Percentiles rank a stretch among this genome's conserved stretches.
These are phyloP conservation scores for Lithohypha guttulata DNA, from an alignment of 2,329 filamentous ascomycete genomes.

Conservation along the genomic window DNA sequence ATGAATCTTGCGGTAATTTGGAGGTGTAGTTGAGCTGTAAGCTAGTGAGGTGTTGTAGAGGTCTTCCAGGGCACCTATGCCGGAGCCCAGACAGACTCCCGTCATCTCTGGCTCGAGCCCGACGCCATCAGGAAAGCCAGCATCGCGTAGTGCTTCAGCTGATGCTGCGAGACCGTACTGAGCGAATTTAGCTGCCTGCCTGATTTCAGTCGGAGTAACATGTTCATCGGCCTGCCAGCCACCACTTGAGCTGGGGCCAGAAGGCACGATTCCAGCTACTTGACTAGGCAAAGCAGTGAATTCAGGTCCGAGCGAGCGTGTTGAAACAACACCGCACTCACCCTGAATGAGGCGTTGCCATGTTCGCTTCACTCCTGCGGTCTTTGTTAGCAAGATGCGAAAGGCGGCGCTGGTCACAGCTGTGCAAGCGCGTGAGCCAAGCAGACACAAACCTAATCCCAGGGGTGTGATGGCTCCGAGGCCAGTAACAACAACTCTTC, in stretches of 20 bases:
- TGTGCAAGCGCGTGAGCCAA: constrained; percentile 6
- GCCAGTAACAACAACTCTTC: constrained; percentile 72
- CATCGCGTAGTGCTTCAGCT: constrained; percentile 74
- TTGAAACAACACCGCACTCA: constrained; percentile 68
- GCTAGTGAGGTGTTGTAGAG: constrained; percentile 73
- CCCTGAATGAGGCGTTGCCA: constrained; percentile 75
- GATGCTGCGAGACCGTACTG: constrained; percentile 85
- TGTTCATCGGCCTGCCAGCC: constrained; percentile 36
- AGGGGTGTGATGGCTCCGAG: constrained; percentile 74
- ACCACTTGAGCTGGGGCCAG: constrained; percentile 36
- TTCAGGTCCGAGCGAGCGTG: constrained; percentile 48
- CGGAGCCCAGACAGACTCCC: constrained; percentile 86
- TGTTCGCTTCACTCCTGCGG: constrained; percentile 54
- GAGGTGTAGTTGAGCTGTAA: constrained; percentile 49
- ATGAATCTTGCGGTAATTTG: constrained; percentile 70
- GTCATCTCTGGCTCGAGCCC: constrained; percentile 61
- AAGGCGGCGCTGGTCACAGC: not conserved
- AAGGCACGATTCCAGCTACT: constrained; percentile 72
- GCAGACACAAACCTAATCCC: constrained; percentile 51
- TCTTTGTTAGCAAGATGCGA: not conserved
- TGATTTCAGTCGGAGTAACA: constrained; percentile 42
- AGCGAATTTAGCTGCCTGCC: constrained; percentile 81
- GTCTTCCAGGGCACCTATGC: constrained; percentile 88
- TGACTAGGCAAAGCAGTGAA: constrained; percentile 72
- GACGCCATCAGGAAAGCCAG: constrained; percentile 57